Conservation (phyloP, 495 filamentous ascomycete genomes). For the Penicillium simplicissimum region DNA sequence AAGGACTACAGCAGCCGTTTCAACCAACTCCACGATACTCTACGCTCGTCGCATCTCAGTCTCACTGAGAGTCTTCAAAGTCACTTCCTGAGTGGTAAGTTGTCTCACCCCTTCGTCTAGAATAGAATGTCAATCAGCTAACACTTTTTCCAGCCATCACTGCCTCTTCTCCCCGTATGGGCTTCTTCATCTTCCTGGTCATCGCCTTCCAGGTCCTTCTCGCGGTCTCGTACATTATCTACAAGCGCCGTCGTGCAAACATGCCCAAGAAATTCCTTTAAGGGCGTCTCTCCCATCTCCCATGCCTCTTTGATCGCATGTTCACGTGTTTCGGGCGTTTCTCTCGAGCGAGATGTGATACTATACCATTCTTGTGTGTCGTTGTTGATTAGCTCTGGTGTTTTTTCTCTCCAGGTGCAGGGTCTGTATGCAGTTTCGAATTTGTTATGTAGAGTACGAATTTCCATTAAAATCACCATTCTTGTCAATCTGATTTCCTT, state of each 20-base stretch:
- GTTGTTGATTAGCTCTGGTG: slow-evolving; percentile 18
- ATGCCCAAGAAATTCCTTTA: slow-evolving; percentile 93
- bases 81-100: slow-evolving; percentile 38
- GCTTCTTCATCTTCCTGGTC: slow-evolving; percentile 70
- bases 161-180: slow-evolving; percentile 63
- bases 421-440: slow-evolving; percentile 15
- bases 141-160: slow-evolving; percentile 54
- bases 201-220: slow-evolving; percentile 75
- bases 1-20: slow-evolving; percentile 73
- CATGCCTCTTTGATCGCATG: not conserved
- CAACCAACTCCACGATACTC: slow-evolving; percentile 67
- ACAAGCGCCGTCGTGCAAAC: slow-evolving; percentile 75
- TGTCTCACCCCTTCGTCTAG: not conserved
- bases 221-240: slow-evolving; percentile 67
- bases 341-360: slow-evolving; percentile 2
- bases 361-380: slow-evolving; percentile 20
- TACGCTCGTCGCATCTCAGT: slow-evolving; percentile 70
- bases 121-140: slow-evolving; percentile 3
- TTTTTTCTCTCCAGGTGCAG: slow-evolving; percentile 2
- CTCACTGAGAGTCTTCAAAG: slow-evolving; percentile 56
- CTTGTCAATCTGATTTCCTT: not conserved
- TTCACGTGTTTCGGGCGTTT: not conserved
- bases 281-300: slow-evolving; percentile 3
- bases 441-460: slow-evolving; percentile 28
- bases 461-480: not conserved